These are phyloP conservation scores for Calocera cornea DNA, from an alignment of 768 basidiomycete genomes.

Conservation along the genomic window DNA sequence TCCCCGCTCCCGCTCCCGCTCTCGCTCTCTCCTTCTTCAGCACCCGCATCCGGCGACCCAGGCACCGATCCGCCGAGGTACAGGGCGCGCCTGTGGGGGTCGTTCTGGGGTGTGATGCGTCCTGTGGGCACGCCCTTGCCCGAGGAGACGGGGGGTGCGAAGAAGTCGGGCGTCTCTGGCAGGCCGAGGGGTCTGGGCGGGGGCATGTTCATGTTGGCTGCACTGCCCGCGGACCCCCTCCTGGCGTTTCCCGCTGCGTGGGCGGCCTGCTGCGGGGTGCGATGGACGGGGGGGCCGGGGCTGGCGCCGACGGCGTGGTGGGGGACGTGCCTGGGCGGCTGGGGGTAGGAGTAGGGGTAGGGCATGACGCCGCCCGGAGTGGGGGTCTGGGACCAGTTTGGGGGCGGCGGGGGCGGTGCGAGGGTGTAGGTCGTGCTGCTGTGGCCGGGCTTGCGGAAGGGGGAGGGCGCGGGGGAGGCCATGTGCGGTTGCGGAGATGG, in stretches of 20 bases:
- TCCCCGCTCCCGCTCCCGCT: not conserved
- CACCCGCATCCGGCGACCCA: not conserved
- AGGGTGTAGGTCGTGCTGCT: not conserved
- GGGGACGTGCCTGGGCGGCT: not conserved
- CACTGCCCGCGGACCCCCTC: not conserved
- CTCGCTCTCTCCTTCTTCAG: no score
- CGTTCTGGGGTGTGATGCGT: not conserved
- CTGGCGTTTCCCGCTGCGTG: no score
- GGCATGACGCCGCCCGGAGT: not conserved
- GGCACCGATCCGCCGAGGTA: not conserved
- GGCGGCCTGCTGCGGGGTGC: not conserved
- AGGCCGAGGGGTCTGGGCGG: not conserved
- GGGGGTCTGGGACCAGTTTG: not conserved
- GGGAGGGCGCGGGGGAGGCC: not conserved
- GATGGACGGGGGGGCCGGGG: not conserved
- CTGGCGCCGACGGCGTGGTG: not conserved
- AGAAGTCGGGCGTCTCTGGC: not conserved
- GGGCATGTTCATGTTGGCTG: not conserved
- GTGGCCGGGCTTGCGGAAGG: not conserved
- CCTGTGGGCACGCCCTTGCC: not conserved
- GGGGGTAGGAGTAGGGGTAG: slow-evolving; percentile 4
- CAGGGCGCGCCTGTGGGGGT: not conserved
- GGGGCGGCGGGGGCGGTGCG: not conserved
- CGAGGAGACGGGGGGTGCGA: not conserved
- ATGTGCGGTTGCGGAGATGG: not conserved